Conservation (phyloP, 495 filamentous ascomycete genomes). For the Thermochaetoides thermophila region DNA sequence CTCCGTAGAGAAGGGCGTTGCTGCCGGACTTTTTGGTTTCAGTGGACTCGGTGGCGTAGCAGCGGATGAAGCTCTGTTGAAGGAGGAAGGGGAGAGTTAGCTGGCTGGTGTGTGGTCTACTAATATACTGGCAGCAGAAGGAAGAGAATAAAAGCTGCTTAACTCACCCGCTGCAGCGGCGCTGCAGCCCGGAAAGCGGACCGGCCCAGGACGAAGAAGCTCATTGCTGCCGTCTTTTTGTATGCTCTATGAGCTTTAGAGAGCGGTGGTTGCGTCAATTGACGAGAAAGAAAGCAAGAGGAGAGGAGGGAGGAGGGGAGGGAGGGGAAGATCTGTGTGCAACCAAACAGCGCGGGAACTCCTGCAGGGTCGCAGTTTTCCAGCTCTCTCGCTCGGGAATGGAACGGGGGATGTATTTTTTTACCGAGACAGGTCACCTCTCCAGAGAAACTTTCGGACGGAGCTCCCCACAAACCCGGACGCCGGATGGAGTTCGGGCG, state of each 20-base stretch:
- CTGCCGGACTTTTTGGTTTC: slow-evolving; percentile 20
- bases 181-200: slow-evolving; percentile 18
- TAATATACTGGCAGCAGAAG: not conserved
- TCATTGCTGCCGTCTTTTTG: slow-evolving; percentile 13
- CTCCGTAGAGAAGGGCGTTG: slow-evolving; percentile 30
- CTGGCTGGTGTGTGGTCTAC: no score
- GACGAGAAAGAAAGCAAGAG: not conserved
- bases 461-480: no score
- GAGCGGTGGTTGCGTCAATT: slow-evolving; percentile 1
- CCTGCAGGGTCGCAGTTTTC: not conserved
- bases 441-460: not conserved
- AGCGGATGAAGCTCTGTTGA: slow-evolving; percentile 14
- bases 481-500: slow-evolving; percentile 5
- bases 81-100: not conserved
- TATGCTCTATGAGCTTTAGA: not conserved
- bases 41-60: slow-evolving; percentile 38
- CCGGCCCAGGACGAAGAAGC: slow-evolving; percentile 19
- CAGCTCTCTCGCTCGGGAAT: no score
- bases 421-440: no score
- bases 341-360: slow-evolving; percentile 1
- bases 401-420: no score
- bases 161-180: slow-evolving; percentile 18
- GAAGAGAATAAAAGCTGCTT: slow-evolving; percentile 1
- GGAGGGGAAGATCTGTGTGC: slow-evolving; percentile 1
- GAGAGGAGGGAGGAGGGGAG: not conserved